Conservation (phyloP, 805 yeast genomes). For the Yamadazyma ubonensis region DNA sequence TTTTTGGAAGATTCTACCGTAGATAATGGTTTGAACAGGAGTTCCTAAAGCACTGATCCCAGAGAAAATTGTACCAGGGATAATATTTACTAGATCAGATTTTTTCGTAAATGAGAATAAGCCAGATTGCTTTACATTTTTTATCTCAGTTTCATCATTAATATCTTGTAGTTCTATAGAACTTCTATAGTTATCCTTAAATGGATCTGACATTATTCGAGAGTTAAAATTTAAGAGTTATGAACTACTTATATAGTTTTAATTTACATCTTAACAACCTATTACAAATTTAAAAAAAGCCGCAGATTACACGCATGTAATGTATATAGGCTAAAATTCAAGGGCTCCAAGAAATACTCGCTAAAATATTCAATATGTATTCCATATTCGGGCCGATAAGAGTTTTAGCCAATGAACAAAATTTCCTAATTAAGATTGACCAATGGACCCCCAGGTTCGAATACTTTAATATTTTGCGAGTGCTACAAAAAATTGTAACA, state of each 20-base stretch:
- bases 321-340: not conserved
- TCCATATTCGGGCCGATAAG: conserved; percentile 7
- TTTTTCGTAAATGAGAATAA: conserved; percentile 18
- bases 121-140: conserved; percentile 8
- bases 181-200: not conserved
- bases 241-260: conserved; percentile 45
- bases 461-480: no score
- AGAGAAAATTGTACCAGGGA: conserved; percentile 38
- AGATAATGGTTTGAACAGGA: conserved; percentile 59
- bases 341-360: not conserved
- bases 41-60: conserved; percentile 55
- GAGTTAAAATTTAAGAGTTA: conserved; percentile 83
- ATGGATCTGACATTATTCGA: conserved; percentile 68
- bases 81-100: conserved; percentile 16
- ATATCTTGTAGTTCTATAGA: conserved; percentile 4
- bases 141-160: conserved; percentile 1
- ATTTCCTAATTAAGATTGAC: conserved; percentile 14
- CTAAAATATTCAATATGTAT: not conserved
- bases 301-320: not conserved
- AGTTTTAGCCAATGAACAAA: conserved; percentile 11
- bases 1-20: conserved; percentile 59
- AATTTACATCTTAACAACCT: not conserved
- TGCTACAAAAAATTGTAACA: no score
- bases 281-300: not conserved
- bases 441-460: conserved; percentile 15